These are phyloP conservation scores for Setomelanomma holmii DNA, from an alignment of 2,329 filamentous ascomycete genomes.

Conservation along the genomic window DNA sequence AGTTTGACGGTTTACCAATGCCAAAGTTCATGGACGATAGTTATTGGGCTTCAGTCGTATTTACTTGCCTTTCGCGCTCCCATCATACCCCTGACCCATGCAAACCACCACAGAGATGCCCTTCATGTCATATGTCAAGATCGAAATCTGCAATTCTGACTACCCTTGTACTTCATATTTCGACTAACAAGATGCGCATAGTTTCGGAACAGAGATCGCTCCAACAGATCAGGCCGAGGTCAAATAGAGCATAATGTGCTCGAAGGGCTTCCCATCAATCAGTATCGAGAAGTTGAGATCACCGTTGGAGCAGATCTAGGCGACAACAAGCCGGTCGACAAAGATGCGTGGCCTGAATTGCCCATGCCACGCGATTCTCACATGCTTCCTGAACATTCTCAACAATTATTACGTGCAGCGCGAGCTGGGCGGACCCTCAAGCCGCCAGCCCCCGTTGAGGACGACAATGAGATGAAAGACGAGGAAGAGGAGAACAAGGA, in stretches of 20 bases:
- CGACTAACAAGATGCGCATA: constrained; percentile 29
- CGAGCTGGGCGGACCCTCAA: constrained; percentile 80
- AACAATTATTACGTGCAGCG: constrained; percentile 81
- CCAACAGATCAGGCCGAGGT: constrained; percentile 63
- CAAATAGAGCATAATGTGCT: constrained; percentile 71
- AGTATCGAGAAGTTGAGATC: constrained; percentile 78
- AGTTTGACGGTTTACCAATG: no score
- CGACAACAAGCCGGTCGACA: constrained; percentile 66
- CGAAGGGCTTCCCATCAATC: constrained; percentile 82
- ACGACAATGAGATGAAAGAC: constrained; percentile 61
- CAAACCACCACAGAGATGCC: not conserved
- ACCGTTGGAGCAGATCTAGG: constrained; percentile 71
- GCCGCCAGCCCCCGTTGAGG: constrained; percentile 70
- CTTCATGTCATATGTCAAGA: not conserved
- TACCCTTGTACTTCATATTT: no score
- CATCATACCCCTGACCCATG: not conserved
- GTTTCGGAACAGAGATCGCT: constrained; percentile 65
- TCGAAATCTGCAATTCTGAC: no score
- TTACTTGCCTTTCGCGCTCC: no score
- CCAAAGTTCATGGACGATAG: no score
- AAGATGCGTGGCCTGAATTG: constrained; percentile 78
- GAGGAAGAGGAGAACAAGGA: constrained; percentile 54
- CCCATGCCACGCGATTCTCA: constrained; percentile 88
- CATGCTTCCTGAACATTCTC: constrained; percentile 77
- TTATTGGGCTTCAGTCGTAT: no score